These are phyloP conservation scores for Fusarium sp. DNA, from an alignment of 2,329 filamentous ascomycete genomes.

Conservation along the genomic window DNA sequence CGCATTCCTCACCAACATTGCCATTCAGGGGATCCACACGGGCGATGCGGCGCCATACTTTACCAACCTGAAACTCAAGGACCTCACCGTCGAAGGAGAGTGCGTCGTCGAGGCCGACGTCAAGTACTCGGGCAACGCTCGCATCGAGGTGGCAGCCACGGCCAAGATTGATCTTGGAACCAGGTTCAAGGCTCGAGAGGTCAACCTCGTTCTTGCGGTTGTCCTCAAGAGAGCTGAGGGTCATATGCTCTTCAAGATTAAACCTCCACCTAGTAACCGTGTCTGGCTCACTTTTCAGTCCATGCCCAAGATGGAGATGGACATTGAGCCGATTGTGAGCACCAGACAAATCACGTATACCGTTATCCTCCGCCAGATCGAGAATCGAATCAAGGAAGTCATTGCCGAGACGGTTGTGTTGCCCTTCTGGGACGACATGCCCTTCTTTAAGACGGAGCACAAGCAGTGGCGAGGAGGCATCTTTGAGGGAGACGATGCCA, in stretches of 20 bases:
- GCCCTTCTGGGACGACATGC: slow-evolving; percentile 96
- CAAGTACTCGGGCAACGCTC: slow-evolving; percentile 88
- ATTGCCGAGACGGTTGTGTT: slow-evolving; percentile 90
- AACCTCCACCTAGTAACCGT: slow-evolving; percentile 94
- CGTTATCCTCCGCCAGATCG: slow-evolving; percentile 91
- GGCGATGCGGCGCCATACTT: slow-evolving; percentile 89
- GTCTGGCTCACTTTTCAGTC: slow-evolving; percentile 96
- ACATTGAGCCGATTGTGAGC: slow-evolving; percentile 96
- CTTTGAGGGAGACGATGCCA: slow-evolving; percentile 69
- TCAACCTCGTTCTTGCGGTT: slow-evolving; percentile 88
- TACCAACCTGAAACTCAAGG: slow-evolving; percentile 87
- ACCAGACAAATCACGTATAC: slow-evolving; percentile 95
- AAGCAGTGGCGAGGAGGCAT: slow-evolving; percentile 89
- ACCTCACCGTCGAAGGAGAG: slow-evolving; percentile 92
- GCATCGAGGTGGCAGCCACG: slow-evolving; percentile 91
- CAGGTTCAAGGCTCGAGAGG: slow-evolving; percentile 89
- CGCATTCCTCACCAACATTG: slow-evolving; percentile 86
- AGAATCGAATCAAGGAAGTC: slow-evolving; percentile 94
- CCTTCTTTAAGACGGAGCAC: slow-evolving; percentile 84
- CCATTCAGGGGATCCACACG: slow-evolving; percentile 85
- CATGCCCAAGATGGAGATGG: slow-evolving; percentile 94
- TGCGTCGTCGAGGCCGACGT: slow-evolving; percentile 88
- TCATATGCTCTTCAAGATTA: slow-evolving; percentile 86
- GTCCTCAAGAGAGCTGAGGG: slow-evolving; percentile 88
- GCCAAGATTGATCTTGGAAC: slow-evolving; percentile 90